Conservation (phyloP, 805 yeast genomes). For the Wickerhamiella kurtzmanii region DNA sequence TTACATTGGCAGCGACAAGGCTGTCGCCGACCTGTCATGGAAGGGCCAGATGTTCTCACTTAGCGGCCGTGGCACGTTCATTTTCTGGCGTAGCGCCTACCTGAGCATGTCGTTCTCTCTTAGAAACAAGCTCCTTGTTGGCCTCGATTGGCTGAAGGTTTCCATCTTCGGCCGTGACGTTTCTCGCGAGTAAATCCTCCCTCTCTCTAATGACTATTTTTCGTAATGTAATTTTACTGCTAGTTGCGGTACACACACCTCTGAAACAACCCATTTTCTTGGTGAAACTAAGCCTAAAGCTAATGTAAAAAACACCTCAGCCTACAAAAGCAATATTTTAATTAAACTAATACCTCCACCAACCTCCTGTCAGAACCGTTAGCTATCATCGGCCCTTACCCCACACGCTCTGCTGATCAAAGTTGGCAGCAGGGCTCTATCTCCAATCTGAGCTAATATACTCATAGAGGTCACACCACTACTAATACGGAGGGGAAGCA, state of each 20-base stretch:
- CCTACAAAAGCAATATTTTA: too few relatives aligned
- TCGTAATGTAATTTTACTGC: neutral
- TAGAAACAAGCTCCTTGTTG: slow-evolving; percentile 75
- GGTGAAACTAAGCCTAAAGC: too few relatives aligned
- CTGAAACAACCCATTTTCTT: too few relatives aligned
- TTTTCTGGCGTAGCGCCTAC: slow-evolving; percentile 92
- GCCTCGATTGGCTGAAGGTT: slow-evolving; percentile 81
- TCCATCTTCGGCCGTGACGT: slow-evolving; percentile 86
- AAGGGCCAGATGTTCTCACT: slow-evolving; percentile 61
- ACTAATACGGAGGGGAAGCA: neutral
- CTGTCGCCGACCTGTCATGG: slow-evolving; percentile 75
- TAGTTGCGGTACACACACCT: too few relatives aligned
- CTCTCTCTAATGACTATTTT: neutral
- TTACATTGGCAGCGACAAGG: slow-evolving; percentile 80
- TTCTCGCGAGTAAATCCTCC: slow-evolving; percentile 61
- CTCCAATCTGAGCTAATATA: neutral
- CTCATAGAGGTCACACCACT: neutral
- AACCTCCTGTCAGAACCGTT: neutral
- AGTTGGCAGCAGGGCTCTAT: too few relatives aligned
- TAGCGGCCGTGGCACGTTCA: slow-evolving; percentile 76
- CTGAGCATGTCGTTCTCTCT: slow-evolving; percentile 83
- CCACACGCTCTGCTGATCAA: neutral
- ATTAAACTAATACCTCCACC: too few relatives aligned
- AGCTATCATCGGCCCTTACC: neutral
- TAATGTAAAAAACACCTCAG: too few relatives aligned